A percentile compares a stretch with the other conserved stretches of the same genome.
These are phyloP conservation scores for Aspergillus brasiliensis DNA, from an alignment of 2,329 filamentous ascomycete species.

Conservation along the genomic window DNA sequence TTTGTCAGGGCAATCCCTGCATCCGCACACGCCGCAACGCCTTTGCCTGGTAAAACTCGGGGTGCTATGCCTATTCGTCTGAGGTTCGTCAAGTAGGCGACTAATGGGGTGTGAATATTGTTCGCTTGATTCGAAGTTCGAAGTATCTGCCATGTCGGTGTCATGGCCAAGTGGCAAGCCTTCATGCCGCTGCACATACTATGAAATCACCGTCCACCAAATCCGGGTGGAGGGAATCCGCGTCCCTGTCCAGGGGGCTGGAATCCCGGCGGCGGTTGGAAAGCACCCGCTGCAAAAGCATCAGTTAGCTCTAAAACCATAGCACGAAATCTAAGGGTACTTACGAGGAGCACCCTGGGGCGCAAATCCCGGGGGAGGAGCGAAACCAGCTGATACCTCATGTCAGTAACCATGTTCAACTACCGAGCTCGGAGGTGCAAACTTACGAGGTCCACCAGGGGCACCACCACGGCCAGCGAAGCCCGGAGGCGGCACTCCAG, in stretches of 20 bases:
- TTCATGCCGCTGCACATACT: slow-evolving; percentile 24
- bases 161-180: slow-evolving; percentile 26
- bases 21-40: slow-evolving; percentile 47
- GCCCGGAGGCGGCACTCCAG: slow-evolving; percentile 53
- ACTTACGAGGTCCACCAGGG: slow-evolving; percentile 55
- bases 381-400: slow-evolving; percentile 45
- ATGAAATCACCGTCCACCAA: slow-evolving; percentile 45
- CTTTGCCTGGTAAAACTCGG: slow-evolving; percentile 39
- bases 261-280: slow-evolving; percentile 70
- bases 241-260: slow-evolving; percentile 64
- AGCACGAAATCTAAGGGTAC: slow-evolving; percentile 26
- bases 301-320: slow-evolving; percentile 36
- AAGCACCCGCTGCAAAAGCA: slow-evolving; percentile 49
- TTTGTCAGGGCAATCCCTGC: slow-evolving; percentile 34
- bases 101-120: slow-evolving; percentile 19
- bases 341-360: slow-evolving; percentile 50
- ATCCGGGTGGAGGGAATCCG: slow-evolving; percentile 55
- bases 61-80: slow-evolving; percentile 29
- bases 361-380: slow-evolving; percentile 51
- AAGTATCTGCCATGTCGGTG: slow-evolving; percentile 20
- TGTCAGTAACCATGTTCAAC: neutral
- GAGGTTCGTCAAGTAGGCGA: slow-evolving; percentile 14
- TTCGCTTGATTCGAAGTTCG: slow-evolving; percentile 15
- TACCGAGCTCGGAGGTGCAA: neutral
- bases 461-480: slow-evolving; percentile 56